These are phyloP conservation scores for Phallus indusiatus DNA, from an alignment of 768 basidiomycete genomes.

Conservation along the genomic window DNA sequence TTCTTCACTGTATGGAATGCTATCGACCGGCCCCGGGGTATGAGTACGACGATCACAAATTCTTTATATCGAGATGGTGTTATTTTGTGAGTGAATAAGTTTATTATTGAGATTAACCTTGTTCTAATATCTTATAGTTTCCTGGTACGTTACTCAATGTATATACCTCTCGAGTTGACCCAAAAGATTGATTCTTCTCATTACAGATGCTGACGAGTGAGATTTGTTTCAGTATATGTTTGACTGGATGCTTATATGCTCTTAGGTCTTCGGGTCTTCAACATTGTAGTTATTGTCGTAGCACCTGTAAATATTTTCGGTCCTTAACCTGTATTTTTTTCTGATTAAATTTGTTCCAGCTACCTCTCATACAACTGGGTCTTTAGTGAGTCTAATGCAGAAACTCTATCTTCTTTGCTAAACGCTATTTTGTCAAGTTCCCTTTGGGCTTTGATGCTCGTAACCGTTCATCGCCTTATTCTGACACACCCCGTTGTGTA, in stretches of 20 bases:
- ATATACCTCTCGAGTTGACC: not conserved
- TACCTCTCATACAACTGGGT: not conserved
- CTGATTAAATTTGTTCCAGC: not conserved
- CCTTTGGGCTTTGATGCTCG: not conserved
- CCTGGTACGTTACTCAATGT: not conserved
- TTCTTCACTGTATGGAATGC: constrained; percentile 2
- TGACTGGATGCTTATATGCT: not conserved
- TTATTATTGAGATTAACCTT: not conserved
- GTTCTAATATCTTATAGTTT: not conserved
- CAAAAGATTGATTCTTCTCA: not conserved
- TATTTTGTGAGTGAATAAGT: not conserved
- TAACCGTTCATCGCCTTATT: not conserved
- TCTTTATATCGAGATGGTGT: constrained; percentile 4
- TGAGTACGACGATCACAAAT: not conserved
- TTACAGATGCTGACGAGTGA: not conserved
- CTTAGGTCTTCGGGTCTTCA: not conserved
- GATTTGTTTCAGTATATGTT: not conserved
- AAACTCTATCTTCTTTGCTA: not conserved
- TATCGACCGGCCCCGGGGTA: constrained; percentile 1
- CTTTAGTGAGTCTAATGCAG: not conserved
- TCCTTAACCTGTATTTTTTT: not conserved
- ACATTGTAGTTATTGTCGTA: not conserved
- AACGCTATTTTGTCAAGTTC: not conserved
- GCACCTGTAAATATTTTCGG: not conserved
- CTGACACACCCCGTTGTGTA: not conserved